Percentiles rank a stretch among this genome's conserved stretches.
Conservation (phyloP, 768 basidiomycete genomes). For the Tricholoma sp. region DNA sequence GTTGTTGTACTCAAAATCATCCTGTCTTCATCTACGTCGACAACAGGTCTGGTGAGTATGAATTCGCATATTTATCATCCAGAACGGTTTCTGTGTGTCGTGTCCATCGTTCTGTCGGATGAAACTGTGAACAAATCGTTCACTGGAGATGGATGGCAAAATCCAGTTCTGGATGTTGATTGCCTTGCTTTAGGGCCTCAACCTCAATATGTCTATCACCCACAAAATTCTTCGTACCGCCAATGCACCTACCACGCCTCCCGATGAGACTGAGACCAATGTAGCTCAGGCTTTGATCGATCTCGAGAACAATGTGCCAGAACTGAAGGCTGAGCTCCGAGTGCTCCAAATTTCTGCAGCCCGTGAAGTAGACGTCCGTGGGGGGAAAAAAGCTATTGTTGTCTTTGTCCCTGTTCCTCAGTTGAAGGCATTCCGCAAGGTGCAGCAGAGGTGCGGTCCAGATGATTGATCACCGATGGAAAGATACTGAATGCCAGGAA, state of each 20-base stretch:
- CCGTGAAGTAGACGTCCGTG: constrained; percentile 97
- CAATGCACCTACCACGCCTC: constrained; percentile 85
- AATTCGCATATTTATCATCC: constrained; percentile 24
- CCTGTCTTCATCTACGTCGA: constrained; percentile 40
- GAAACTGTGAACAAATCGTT: constrained; percentile 21
- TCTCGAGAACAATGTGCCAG: constrained; percentile 96
- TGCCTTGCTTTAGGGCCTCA: constrained; percentile 29
- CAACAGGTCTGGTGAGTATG: constrained; percentile 66
- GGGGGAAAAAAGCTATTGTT: constrained; percentile 99
- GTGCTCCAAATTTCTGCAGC: constrained; percentile 97
- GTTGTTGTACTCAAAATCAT: constrained; percentile 30
- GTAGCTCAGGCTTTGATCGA: constrained; percentile 96
- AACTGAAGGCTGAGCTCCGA: constrained; percentile 95
- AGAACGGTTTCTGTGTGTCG: constrained; percentile 19
- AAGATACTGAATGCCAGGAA: constrained; percentile 8
- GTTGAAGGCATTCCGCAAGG: constrained; percentile 97
- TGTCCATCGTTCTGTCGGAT: constrained; percentile 16
- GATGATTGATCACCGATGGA: constrained; percentile 6
- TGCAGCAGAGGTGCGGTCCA: constrained; percentile 79
- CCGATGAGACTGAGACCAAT: constrained; percentile 85
- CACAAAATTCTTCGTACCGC: constrained; percentile 93
- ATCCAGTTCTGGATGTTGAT: constrained; percentile 44
- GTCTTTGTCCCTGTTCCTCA: constrained; percentile 97
- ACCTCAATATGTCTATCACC: constrained; percentile 64
- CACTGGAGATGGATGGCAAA: constrained; percentile 51